Conservation (phyloP, 139 green algal species). For the Chlamydomonas asymmetrica region DNA sequence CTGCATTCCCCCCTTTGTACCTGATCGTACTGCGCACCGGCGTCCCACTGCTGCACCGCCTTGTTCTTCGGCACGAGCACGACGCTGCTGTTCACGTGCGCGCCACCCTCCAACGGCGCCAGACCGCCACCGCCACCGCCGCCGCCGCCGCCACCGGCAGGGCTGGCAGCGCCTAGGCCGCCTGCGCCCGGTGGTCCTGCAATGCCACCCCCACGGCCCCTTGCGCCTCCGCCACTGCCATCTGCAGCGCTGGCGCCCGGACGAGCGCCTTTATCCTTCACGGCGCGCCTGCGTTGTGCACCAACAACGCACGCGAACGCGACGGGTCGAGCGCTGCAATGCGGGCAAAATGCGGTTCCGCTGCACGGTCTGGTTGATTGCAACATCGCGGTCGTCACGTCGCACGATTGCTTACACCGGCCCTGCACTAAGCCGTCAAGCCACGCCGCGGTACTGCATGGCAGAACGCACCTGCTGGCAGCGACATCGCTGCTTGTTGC, state of each 20-base stretch:
- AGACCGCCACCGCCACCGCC: background rate
- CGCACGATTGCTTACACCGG: too few relatives aligned
- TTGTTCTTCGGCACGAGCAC: background rate
- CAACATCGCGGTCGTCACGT: too few relatives aligned
- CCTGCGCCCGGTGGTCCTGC: too few relatives aligned
- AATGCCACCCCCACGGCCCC: too few relatives aligned
- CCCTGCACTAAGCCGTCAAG: too few relatives aligned
- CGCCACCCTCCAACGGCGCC: background rate
- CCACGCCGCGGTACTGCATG: too few relatives aligned
- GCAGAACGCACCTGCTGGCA: too few relatives aligned
- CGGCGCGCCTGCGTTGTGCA: background rate
- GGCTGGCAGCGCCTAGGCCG: background rate
- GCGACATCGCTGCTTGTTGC: too few relatives aligned
- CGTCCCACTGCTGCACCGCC: conserved; percentile 35
- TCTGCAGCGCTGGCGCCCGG: too few relatives aligned
- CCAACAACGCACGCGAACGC: background rate
- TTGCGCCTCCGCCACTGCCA: background rate
- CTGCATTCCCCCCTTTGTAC: too few relatives aligned
- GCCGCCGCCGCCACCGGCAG: background rate
- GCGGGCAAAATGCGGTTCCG: background rate
- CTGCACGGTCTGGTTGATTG: too few relatives aligned
- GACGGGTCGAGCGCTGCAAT: conserved; percentile 15
- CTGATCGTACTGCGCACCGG: conserved; percentile 35
- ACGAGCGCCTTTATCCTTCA: background rate
- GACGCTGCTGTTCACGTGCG: background rate